Evolutionary conservation across 78 protist species (phyloP).

Genomic region (Dictyostelium brefeldianum): DNA sequence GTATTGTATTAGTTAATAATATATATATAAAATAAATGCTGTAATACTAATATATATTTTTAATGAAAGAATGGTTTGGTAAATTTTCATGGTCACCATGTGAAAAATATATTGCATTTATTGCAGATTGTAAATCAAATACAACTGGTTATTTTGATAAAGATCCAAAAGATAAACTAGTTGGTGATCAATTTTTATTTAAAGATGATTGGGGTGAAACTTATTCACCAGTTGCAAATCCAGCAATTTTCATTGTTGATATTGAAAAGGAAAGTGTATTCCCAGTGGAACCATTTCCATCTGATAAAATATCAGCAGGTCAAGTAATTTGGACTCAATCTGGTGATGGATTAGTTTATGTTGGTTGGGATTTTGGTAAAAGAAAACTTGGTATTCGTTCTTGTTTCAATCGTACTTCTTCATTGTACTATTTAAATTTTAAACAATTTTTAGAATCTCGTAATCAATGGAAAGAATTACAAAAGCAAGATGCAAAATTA

Average conservation of each 20-base stretch:
- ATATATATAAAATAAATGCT: background rate
- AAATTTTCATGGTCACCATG: slow-evolving; percentile 79
- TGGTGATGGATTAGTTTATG: slow-evolving; percentile 53
- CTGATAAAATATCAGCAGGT: slow-evolving; percentile 55
- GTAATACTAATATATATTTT: background rate
- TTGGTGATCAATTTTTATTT: slow-evolving; percentile 50
- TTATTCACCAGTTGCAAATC: slow-evolving; percentile 35
- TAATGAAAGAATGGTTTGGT: slow-evolving; percentile 70
- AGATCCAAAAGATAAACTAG: slow-evolving; percentile 66
- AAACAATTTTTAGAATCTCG: background rate
- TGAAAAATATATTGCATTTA: slow-evolving; percentile 62
- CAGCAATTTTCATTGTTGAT: slow-evolving; percentile 48
- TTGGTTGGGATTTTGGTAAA: slow-evolving; percentile 53
- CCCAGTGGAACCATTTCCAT: slow-evolving; percentile 40
- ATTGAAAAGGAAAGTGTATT: slow-evolving; percentile 46
- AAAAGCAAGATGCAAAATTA: background rate
- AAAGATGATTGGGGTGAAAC: slow-evolving; percentile 77
- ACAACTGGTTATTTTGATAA: slow-evolving; percentile 39
- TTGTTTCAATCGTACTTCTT: slow-evolving; percentile 48
- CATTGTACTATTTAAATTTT: slow-evolving; percentile 18
- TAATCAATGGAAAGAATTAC: slow-evolving; percentile 4
- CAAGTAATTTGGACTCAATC: slow-evolving; percentile 70
- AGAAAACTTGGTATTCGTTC: slow-evolving; percentile 78
- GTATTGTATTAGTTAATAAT: slow-evolving; percentile 1
- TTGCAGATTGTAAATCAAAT: slow-evolving; percentile 53